Percentiles rank a stretch among this genome's conserved stretches.
These are phyloP conservation scores for Chalciporus pseudorubinellus DNA, from an alignment of 768 basidiomycete genomes.

Conservation along the genomic window DNA sequence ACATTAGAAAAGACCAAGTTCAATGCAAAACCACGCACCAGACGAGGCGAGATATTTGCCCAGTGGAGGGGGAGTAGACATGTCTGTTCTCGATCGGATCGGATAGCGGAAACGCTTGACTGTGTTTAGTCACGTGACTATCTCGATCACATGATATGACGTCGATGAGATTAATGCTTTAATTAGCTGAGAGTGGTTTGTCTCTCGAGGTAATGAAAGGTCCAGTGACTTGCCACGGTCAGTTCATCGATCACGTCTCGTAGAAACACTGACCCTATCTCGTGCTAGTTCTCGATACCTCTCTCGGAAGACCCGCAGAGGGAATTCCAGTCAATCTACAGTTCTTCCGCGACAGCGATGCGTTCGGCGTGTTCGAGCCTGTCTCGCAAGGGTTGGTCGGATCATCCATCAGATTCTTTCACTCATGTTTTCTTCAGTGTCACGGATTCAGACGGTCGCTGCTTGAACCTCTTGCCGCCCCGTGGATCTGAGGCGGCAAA, in stretches of 20 bases:
- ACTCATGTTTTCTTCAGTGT: constrained; percentile 38
- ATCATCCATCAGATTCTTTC: neutral
- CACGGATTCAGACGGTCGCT: constrained; percentile 84
- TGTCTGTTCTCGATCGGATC: constrained; percentile 26
- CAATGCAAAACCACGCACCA: constrained; percentile 45
- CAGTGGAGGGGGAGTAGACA: constrained; percentile 54
- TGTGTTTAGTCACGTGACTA: constrained; percentile 6
- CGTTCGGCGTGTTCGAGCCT: constrained; percentile 46
- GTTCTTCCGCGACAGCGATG: constrained; percentile 38
- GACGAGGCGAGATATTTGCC: constrained; percentile 92
- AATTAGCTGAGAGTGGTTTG: too few relatives aligned
- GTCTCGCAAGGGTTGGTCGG: constrained; percentile 58
- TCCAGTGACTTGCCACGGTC: constrained; percentile 91
- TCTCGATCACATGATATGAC: neutral
- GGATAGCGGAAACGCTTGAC: constrained; percentile 11
- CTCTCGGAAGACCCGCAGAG: constrained; percentile 75
- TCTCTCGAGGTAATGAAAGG: constrained; percentile 51
- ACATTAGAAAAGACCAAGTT: neutral
- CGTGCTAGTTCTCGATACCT: constrained; percentile 76
- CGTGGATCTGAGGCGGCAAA: constrained; percentile 43
- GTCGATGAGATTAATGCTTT: neutral
- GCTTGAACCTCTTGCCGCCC: constrained; percentile 67
- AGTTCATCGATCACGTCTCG: constrained; percentile 12
- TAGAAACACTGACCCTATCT: neutral
- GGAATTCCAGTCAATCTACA: constrained; percentile 68